Base-by-base conservation (phyloP, 2,329 filamentous ascomycete species). In the Ambrosiella beaveri region DNA sequence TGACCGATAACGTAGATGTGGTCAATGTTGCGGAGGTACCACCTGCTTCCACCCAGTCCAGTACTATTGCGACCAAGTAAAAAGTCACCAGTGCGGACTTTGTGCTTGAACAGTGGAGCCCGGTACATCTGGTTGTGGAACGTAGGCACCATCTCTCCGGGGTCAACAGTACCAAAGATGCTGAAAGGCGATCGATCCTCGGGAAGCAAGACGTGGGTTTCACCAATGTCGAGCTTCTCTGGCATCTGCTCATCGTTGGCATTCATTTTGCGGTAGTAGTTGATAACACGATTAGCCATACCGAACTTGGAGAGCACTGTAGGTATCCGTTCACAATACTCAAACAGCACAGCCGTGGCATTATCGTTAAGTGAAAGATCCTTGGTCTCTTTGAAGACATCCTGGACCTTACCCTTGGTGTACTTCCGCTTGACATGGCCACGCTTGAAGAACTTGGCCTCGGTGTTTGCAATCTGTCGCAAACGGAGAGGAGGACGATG, bases 161-260 rank as follows among this genome's bases (percentile, higher is more conserved):
- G 82, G 62, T 95, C 86, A 27, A 98, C 89, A 40, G 89, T 86
- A 27, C 93, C 93, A 66, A 98, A 98, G 56, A 94, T 86, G 40
- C 89, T 87, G 68, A 98, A 98, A 0, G 93, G 93, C 51, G 91
- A 97, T 66, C 91, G 88, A 70, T 98, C 93, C 67, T 98, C 90
- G 1, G 89, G 88, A 38, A 96, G 77, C 39, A 98, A 76, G 12
- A 95, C 84, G 53, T 86, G 84, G 1, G 87, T 86, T 71, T 98
- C 93, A 60, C 93, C 93, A 62, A 98, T 79, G 3, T 95, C 88
- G 51, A 77, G 75, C 73, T 89, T 94, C 0, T 88, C 86, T 1
- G 87, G 78, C 56, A 80, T 77, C 54, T 82, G 80, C 61, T 93
- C 87, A 51, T 94, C 87, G 39, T 78, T 78, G 47, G 77, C 75